Conservation (phyloP, 1,284 basidiomycete genomes). For the Phylloporus sp. region DNA sequence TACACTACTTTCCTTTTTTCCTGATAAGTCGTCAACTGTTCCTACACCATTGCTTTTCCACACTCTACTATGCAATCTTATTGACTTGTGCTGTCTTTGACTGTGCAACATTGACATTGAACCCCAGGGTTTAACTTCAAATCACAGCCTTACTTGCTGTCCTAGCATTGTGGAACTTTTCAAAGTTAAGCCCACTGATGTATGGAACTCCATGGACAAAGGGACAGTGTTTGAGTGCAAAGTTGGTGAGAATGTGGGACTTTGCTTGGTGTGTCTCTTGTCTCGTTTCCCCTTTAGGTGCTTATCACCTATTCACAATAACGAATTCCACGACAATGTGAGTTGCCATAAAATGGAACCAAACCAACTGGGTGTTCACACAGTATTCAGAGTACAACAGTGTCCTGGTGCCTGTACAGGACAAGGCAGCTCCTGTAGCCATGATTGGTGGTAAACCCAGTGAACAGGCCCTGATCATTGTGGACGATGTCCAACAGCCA, state of each 20-base stretch:
- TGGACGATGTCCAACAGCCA: slow-evolving; percentile 37
- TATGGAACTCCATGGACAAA: slow-evolving; percentile 93
- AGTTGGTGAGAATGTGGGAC: slow-evolving; percentile 95
- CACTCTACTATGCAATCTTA: slow-evolving; percentile 93
- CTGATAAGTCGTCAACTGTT: slow-evolving; percentile 96
- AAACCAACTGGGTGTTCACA: neutral
- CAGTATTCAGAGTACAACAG: slow-evolving; percentile 62
- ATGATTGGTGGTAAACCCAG: slow-evolving; percentile 57
- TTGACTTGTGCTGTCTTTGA: slow-evolving; percentile 85
- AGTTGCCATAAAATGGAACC: slow-evolving; percentile 26
- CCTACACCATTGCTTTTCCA: slow-evolving; percentile 96
- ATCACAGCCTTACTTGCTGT: slow-evolving; percentile 76
- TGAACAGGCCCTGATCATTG: too few species aligned
- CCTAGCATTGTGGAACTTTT: slow-evolving; percentile 80
- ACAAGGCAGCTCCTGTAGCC: slow-evolving; percentile 42
- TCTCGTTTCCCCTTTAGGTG: neutral
- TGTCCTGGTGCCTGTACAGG: slow-evolving; percentile 35
- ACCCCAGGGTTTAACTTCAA: slow-evolving; percentile 79
- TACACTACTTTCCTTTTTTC: slow-evolving; percentile 97
- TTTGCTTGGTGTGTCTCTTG: slow-evolving; percentile 77
- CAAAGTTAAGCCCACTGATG: slow-evolving; percentile 79
- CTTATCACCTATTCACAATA: slow-evolving; percentile 44
- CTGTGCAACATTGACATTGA: slow-evolving; percentile 77
- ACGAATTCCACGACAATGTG: slow-evolving; percentile 68
- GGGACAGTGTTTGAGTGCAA: slow-evolving; percentile 73